Conservation (phyloP, 139 green algal genomes). For the Coelastrella sp. region DNA sequence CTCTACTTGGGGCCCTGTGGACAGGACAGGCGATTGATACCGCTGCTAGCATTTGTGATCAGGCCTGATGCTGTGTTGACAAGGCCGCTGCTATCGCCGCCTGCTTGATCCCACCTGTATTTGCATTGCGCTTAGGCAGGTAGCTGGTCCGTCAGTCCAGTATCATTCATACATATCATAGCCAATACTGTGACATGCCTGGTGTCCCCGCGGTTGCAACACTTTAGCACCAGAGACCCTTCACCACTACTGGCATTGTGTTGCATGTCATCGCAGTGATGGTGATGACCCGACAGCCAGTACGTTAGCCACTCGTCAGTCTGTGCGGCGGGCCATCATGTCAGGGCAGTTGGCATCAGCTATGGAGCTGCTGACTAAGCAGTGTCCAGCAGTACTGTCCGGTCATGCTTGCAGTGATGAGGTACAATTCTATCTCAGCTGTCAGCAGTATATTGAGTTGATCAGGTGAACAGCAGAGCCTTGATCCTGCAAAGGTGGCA, state of each 20-base stretch:
- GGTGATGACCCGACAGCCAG: constrained; percentile 1
- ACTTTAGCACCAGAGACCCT: neutral
- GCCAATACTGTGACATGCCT: too few species aligned
- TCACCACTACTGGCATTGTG: neutral
- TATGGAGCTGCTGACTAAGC: constrained; percentile 31
- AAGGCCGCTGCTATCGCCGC: too few species aligned
- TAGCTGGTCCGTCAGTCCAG: too few species aligned
- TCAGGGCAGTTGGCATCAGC: constrained; percentile 12
- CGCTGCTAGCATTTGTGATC: too few species aligned
- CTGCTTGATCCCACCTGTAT: too few species aligned
- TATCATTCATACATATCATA: too few species aligned
- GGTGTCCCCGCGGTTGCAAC: neutral
- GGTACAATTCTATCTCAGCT: constrained; percentile 75
- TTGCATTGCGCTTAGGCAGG: too few species aligned
- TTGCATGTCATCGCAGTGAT: neutral
- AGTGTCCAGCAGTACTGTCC: constrained; percentile 5
- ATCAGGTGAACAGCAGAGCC: too few species aligned
- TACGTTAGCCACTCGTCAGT: neutral
- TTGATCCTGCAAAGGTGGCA: too few species aligned
- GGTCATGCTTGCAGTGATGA: constrained; percentile 44
- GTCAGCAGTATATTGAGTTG: constrained; percentile 87
- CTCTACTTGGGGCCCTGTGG: too few species aligned
- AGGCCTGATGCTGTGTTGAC: too few species aligned
- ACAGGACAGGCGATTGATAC: too few species aligned
- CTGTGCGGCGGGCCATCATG: constrained; percentile 37